phyloP scores from a whole-genome alignment of 306 rosid genomes.

The Gynostemma pentaphyllum region DNA sequence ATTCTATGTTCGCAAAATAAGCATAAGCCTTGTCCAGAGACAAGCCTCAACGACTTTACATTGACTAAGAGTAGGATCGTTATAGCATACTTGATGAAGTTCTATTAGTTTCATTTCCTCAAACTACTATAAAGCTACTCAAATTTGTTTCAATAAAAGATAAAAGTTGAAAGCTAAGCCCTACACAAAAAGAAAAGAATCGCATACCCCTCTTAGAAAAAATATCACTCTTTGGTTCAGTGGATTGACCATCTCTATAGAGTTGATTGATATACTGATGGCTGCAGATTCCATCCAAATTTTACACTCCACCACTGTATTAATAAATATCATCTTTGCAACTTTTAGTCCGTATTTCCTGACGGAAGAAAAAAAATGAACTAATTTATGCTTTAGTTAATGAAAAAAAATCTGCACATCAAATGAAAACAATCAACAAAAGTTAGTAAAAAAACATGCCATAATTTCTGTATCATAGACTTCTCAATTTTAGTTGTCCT shows the following conservation, averaged over 20 bases:
- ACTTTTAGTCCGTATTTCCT: constrained; percentile 47
- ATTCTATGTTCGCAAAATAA: too few species aligned
- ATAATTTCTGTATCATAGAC: too few species aligned
- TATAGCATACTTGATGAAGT: neutral
- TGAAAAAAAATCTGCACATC: neutral
- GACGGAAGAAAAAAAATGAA: neutral
- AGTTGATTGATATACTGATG: constrained; percentile 33
- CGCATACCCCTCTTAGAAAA: constrained; percentile 35
- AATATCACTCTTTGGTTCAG: constrained; percentile 37
- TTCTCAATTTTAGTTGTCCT: too few species aligned
- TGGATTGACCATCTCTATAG: constrained; percentile 50
- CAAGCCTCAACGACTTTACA: too few species aligned
- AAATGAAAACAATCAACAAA: neutral
- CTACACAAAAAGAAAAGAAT: neutral
- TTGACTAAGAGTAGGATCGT: too few species aligned
- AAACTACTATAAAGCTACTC: neutral
- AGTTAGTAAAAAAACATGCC: neutral
- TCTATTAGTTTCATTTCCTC: neutral
- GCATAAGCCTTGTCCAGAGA: too few species aligned
- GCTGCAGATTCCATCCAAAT: constrained; percentile 47
- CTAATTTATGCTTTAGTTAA: neutral
- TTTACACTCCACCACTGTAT: constrained; percentile 45
- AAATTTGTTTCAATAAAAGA: neutral
- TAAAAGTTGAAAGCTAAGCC: neutral
- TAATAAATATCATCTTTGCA: constrained; percentile 48